Conservation (phyloP, 2,329 filamentous ascomycete genomes). For the Zasmidium angulare region DNA sequence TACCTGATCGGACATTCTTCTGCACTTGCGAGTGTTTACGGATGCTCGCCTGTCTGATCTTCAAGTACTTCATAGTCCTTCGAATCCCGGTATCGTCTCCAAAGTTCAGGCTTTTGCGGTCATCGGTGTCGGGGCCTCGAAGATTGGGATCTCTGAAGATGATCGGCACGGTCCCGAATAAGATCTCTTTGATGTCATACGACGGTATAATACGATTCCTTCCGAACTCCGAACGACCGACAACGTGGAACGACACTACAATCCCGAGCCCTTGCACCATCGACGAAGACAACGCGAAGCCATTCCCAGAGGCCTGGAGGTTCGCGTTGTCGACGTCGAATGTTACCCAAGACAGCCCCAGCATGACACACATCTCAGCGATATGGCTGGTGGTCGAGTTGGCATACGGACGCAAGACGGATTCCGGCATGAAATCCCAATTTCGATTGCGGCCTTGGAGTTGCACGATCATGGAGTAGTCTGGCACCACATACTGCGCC, state of each 20-base stretch:
- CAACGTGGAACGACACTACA: conserved; percentile 8
- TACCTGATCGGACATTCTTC: conserved; percentile 9
- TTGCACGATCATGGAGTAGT: conserved; percentile 8
- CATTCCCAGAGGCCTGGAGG: conserved; percentile 11
- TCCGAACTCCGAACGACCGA: not conserved
- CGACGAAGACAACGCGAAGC: conserved; percentile 9
- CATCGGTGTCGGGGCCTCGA: not conserved
- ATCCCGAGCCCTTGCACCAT: conserved; percentile 9
- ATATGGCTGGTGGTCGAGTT: conserved; percentile 12
- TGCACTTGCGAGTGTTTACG: not conserved
- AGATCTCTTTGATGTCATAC: conserved; percentile 8
- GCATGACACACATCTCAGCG: conserved; percentile 11
- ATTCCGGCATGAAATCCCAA: conserved; percentile 18
- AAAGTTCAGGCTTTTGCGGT: not conserved
- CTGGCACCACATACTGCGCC: not conserved
- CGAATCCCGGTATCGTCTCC: conserved; percentile 6
- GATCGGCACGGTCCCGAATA: conserved; percentile 12
- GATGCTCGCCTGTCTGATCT: conserved; percentile 2
- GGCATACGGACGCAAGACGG: conserved; percentile 10
- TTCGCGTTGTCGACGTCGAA: conserved; percentile 12
- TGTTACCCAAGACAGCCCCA: conserved; percentile 10
- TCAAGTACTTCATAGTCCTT: conserved; percentile 8
- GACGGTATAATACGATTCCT: conserved; percentile 9
- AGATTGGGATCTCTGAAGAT: conserved; percentile 4
- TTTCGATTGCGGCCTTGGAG: conserved; percentile 12